Conservation (phyloP, 2,329 filamentous ascomycete genomes). For the Sporothrix euskadiensis region DNA sequence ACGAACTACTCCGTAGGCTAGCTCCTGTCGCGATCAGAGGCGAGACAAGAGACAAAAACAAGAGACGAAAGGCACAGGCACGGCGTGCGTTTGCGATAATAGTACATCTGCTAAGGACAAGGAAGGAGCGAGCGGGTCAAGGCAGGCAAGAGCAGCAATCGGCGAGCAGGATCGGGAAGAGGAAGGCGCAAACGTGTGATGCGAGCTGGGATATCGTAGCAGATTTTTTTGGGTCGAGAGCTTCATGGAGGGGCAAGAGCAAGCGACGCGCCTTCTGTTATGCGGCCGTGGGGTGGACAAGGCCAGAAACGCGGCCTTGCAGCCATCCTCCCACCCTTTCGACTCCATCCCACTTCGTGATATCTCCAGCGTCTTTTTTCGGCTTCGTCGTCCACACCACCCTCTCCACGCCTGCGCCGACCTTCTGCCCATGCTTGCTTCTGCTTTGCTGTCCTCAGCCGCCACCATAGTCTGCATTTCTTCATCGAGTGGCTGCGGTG, state of each 20-base stretch:
- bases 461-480: not conserved
- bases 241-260: not conserved
- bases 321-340: not conserved
- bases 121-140: slow-evolving; percentile 12
- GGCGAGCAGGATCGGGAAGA: not conserved
- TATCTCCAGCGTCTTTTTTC: slow-evolving; percentile 16
- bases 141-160: not conserved
- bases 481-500: not conserved
- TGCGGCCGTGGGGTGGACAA: not conserved
- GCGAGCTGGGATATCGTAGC: not conserved
- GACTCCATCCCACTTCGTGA: slow-evolving; percentile 26
- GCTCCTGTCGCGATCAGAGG: slow-evolving; percentile 8
- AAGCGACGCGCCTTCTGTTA: not conserved
- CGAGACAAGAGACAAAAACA: slow-evolving; percentile 5
- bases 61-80: not conserved
- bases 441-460: not conserved
- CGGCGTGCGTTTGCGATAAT: not conserved
- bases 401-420: not conserved
- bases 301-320: slow-evolving; percentile 7
- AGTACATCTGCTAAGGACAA: not conserved
- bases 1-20: not conserved
- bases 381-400: slow-evolving; percentile 18
- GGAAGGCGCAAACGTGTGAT: slow-evolving; percentile 5
- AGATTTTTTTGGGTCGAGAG: no score
- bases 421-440: not conserved